phyloP scores from a whole-genome alignment of 1,284 basidiomycete genomes.

The Ganoderma sp. region DNA sequence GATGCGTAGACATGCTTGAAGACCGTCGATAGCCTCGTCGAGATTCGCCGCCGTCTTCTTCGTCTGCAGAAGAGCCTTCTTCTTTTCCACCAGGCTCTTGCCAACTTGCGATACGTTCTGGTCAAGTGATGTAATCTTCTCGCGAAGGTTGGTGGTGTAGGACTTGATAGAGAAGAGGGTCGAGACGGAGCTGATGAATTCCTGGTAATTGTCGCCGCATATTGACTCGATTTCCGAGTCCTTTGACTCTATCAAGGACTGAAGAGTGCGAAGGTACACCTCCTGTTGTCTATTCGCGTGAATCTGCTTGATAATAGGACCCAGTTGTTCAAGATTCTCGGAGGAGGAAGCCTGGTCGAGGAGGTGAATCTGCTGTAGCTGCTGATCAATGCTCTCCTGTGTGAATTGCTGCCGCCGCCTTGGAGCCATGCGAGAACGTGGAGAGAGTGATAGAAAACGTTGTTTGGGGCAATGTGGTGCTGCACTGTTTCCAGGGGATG shows the following conservation, averaged over 20 bases:
- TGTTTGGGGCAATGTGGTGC: background rate
- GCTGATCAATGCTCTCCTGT: slow-evolving; percentile 81
- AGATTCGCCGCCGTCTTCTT: slow-evolving; percentile 93
- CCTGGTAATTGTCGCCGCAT: slow-evolving; percentile 96
- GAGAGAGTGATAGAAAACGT: too few relatives aligned
- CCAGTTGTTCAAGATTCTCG: slow-evolving; percentile 92
- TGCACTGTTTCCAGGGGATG: background rate
- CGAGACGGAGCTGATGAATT: slow-evolving; percentile 96
- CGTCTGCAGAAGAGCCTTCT: slow-evolving; percentile 85
- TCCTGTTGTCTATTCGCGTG: slow-evolving; percentile 92
- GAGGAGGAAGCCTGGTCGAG: slow-evolving; percentile 84
- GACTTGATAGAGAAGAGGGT: slow-evolving; percentile 95
- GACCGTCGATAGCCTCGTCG: slow-evolving; percentile 94
- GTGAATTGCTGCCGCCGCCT: slow-evolving; percentile 76
- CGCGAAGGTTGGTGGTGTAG: slow-evolving; percentile 81
- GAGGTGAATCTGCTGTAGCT: slow-evolving; percentile 86
- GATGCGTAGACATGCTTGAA: slow-evolving; percentile 91
- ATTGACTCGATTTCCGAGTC: slow-evolving; percentile 96
- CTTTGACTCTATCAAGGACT: slow-evolving; percentile 89
- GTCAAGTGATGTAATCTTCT: slow-evolving; percentile 77
- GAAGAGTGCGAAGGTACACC: slow-evolving; percentile 86
- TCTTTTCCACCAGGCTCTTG: slow-evolving; percentile 87
- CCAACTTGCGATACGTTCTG: slow-evolving; percentile 80
- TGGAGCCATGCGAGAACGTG: slow-evolving; percentile 60
- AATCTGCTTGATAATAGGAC: slow-evolving; percentile 92